Conservation (phyloP, 805 yeast genomes). For the Candida verbasci region DNA sequence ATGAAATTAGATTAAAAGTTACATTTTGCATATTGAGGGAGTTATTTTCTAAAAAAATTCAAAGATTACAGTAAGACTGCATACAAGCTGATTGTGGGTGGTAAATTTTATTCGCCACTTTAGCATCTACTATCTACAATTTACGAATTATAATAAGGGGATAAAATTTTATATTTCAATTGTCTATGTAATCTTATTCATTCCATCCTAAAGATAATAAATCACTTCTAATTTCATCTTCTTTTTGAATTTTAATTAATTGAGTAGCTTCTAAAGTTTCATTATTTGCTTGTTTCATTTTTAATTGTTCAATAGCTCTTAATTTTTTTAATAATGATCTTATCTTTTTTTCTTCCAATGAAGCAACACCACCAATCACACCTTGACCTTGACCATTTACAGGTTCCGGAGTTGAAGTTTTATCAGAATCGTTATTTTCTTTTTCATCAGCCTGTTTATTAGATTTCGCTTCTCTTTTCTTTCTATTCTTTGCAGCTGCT, state of each 20-base stretch:
- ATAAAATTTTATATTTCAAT: too few species aligned
- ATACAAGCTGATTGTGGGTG: too few species aligned
- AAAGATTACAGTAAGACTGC: too few species aligned
- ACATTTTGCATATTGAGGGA: too few species aligned
- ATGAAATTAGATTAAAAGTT: too few species aligned
- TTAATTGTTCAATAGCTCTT: constrained; percentile 90
- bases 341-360: constrained; percentile 88
- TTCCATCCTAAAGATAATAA: constrained; percentile 68
- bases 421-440: constrained; percentile 17
- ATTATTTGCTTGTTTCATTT: constrained; percentile 77
- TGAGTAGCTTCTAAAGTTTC: constrained; percentile 92
- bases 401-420: constrained; percentile 9
- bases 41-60: too few species aligned
- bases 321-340: constrained; percentile 87
- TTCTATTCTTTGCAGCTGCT: constrained; percentile 68
- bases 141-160: too few species aligned
- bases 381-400: constrained; percentile 8
- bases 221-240: constrained; percentile 73
- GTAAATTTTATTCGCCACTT: too few species aligned
- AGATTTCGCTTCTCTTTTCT: constrained; percentile 65
- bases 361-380: constrained; percentile 58
- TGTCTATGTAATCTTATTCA: too few species aligned
- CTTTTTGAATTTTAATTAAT: constrained; percentile 82
- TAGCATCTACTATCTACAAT: too few species aligned
- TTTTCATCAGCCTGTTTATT: constrained; percentile 61